These are phyloP conservation scores for Globisporangium nunn DNA, from an alignment of 352 stramenopile genomes.

Conservation along the genomic window DNA sequence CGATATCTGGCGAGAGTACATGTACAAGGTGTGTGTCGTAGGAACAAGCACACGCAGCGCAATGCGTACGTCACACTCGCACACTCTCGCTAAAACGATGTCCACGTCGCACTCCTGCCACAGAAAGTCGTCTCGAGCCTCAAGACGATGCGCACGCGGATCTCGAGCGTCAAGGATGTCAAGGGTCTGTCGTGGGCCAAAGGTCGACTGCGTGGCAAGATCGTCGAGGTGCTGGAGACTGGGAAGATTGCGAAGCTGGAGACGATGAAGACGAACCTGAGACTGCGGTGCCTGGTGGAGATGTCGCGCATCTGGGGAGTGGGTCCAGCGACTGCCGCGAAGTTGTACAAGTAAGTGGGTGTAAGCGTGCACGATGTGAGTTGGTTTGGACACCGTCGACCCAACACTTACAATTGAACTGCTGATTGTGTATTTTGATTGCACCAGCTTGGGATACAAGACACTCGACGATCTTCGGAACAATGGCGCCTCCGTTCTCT, in stretches of 20 bases:
- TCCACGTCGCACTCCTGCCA: background rate
- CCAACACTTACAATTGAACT: background rate
- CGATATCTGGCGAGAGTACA: constrained; percentile 74
- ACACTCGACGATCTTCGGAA: constrained; percentile 41
- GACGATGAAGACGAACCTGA: constrained; percentile 60
- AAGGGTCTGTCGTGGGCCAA: constrained; percentile 62
- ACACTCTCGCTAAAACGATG: background rate
- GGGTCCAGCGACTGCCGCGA: constrained; percentile 61
- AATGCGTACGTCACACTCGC: background rate
- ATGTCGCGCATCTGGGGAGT: constrained; percentile 78
- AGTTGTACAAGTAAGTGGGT: constrained; percentile 69
- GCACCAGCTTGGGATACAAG: constrained; percentile 47
- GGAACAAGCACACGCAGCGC: background rate
- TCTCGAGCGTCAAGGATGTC: constrained; percentile 59
- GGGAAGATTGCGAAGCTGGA: constrained; percentile 72
- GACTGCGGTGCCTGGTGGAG: constrained; percentile 46
- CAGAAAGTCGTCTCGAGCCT: constrained; percentile 71
- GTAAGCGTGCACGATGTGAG: background rate
- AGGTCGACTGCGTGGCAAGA: constrained; percentile 58
- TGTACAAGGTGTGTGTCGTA: constrained; percentile 52
- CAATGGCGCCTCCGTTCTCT: constrained; percentile 35
- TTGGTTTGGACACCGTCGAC: background rate
- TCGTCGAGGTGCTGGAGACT: constrained; percentile 72
- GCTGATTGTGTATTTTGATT: too few relatives aligned
- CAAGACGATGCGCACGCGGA: constrained; percentile 48